These are phyloP conservation scores for Pyrenochaeta sp. DNA, from an alignment of 2,329 filamentous ascomycete genomes.

Conservation along the genomic window DNA sequence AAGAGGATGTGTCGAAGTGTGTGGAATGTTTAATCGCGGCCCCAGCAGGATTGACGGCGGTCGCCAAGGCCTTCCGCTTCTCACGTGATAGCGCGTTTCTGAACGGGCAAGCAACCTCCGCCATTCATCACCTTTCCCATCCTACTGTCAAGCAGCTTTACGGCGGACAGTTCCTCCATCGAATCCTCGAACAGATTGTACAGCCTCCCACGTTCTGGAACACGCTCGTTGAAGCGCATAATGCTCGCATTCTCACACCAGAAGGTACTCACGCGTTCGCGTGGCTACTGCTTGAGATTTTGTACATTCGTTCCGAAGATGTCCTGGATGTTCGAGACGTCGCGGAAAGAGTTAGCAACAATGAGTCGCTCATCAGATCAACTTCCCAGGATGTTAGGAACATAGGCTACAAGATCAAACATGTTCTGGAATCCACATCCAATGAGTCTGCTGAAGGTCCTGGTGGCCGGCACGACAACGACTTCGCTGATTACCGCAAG, in stretches of 20 bases:
- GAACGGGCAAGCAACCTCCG: slow-evolving; percentile 46
- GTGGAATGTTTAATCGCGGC: slow-evolving; percentile 46
- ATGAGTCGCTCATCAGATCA: slow-evolving; percentile 32
- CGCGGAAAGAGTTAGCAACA: slow-evolving; percentile 30
- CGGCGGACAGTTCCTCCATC: slow-evolving; percentile 59
- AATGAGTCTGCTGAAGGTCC: slow-evolving; percentile 54
- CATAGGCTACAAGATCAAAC: slow-evolving; percentile 64
- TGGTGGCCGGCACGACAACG: slow-evolving; percentile 79
- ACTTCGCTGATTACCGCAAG: slow-evolving; percentile 67
- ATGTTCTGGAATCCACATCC: slow-evolving; percentile 57
- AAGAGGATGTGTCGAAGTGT: slow-evolving; percentile 53
- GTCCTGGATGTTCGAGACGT: slow-evolving; percentile 35
- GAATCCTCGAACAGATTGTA: slow-evolving; percentile 58
- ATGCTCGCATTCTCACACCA: slow-evolving; percentile 29
- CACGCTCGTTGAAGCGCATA: slow-evolving; percentile 50
- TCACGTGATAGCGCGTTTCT: slow-evolving; percentile 56
- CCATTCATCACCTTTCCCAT: slow-evolving; percentile 52
- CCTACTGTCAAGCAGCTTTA: slow-evolving; percentile 59
- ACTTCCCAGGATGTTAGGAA: slow-evolving; percentile 61
- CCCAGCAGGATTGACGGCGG: slow-evolving; percentile 34
- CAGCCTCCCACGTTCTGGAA: slow-evolving; percentile 66
- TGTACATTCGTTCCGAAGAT: slow-evolving; percentile 47
- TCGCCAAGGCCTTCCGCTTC: slow-evolving; percentile 56
- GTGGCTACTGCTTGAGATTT: slow-evolving; percentile 58
- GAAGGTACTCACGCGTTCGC: slow-evolving; percentile 44